phyloP scores from a whole-genome alignment of 2,329 filamentous ascomycete species.

The Fusarium chlamydosporum region DNA sequence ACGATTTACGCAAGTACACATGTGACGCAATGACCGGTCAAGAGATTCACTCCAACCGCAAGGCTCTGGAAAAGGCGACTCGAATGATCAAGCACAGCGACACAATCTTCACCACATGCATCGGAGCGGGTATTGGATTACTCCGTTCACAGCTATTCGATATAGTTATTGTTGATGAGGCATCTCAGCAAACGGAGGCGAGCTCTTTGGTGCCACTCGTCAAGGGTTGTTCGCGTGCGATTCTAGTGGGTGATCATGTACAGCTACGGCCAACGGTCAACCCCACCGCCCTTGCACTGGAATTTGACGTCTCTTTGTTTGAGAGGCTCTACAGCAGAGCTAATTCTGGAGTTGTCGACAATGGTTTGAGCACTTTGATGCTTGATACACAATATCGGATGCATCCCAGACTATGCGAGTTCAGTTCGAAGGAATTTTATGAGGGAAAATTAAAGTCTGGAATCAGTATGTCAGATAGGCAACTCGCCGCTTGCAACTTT shows the following conservation, averaged over 20 bases:
- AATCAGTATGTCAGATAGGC: conserved; percentile 42
- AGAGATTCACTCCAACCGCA: conserved; percentile 48
- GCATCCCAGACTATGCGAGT: conserved; percentile 58
- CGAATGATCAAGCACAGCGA: conserved; percentile 55
- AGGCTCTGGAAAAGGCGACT: conserved; percentile 56
- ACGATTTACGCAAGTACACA: conserved; percentile 55
- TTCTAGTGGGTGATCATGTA: conserved; percentile 63
- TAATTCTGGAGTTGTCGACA: not conserved
- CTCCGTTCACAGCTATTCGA: conserved; percentile 55
- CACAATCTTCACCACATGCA: conserved; percentile 63
- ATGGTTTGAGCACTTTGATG: conserved; percentile 55
- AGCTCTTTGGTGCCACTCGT: conserved; percentile 58
- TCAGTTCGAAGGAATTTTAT: conserved; percentile 60
- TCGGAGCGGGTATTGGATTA: conserved; percentile 59
- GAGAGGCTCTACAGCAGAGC: conserved; percentile 56
- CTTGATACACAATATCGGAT: conserved; percentile 62
- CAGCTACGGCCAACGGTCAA: conserved; percentile 62
- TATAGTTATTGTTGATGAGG: conserved; percentile 62
- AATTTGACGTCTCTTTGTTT: conserved; percentile 61
- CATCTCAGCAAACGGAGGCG: conserved; percentile 63
- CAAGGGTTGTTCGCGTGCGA: conserved; percentile 59
- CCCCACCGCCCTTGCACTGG: conserved; percentile 53
- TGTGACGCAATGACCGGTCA: conserved; percentile 54
- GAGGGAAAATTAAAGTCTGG: conserved; percentile 54
- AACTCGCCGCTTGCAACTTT: conserved; percentile 37